Conservation (phyloP, 108 stramenopile genomes). For the Nitzschia palea region DNA sequence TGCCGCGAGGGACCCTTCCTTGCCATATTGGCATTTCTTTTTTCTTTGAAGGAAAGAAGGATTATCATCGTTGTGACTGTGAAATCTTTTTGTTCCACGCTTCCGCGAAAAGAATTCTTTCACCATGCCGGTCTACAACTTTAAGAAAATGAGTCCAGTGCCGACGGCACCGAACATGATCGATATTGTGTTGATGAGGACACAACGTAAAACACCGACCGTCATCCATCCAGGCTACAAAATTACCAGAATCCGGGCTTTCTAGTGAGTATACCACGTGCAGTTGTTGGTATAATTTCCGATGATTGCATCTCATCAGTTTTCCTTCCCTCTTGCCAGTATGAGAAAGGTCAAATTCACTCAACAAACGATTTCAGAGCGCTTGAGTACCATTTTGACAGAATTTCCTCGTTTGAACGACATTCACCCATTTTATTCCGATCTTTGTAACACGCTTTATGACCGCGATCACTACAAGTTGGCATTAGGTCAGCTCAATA, state of each 20-base stretch:
- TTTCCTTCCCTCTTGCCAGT: constrained; percentile 33
- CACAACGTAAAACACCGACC: constrained; percentile 96
- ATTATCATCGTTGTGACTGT: not conserved
- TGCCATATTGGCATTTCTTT: not conserved
- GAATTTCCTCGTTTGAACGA: constrained; percentile 99
- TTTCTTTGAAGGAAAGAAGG: not conserved
- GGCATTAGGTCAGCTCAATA: constrained; percentile 98
- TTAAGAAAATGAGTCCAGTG: constrained; percentile 97
- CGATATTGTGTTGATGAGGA: constrained; percentile 97
- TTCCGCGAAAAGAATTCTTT: not conserved
- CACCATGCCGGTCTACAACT: constrained; percentile 97
- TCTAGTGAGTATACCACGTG: constrained; percentile 78
- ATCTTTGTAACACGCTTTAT: constrained; percentile 98
- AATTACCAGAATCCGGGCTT: constrained; percentile 93
- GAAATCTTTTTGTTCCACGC: no score
- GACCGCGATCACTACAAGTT: constrained; percentile 99
- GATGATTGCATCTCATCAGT: not conserved
- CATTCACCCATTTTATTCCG: constrained; percentile 99
- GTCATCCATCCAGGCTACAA: constrained; percentile 99
- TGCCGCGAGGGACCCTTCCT: no score
- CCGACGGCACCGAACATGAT: constrained; percentile 93
- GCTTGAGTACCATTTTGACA: constrained; percentile 86
- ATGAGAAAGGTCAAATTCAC: constrained; percentile 99
- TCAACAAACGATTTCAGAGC: constrained; percentile 94
- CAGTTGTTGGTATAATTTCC: constrained; percentile 2